Conservation (phyloP, 345 rosid species). For the Murraya koenigii region DNA sequence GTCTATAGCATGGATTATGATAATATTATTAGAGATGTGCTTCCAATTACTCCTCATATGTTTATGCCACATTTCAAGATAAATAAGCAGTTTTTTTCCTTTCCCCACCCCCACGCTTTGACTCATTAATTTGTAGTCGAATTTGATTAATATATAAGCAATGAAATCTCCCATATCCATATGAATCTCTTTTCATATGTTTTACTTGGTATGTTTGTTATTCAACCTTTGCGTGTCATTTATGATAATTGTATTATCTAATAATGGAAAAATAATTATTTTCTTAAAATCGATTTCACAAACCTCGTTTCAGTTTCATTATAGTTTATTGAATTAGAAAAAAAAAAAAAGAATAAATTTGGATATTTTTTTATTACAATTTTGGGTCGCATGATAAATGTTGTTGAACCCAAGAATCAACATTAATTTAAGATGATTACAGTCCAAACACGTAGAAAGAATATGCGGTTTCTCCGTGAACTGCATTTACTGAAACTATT, state of each 20-base stretch:
- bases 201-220: background rate
- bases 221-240: no score
- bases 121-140: background rate
- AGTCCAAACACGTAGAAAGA: no score
- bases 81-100: background rate
- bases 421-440: no score
- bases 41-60: background rate
- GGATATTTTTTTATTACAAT: no score
- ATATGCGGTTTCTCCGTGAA: no score
- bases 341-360: no score
- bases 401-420: no score
- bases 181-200: background rate
- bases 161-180: background rate
- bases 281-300: background rate
- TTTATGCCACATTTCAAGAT: background rate
- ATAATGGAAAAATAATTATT: background rate
- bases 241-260: no score
- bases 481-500: no score
- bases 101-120: background rate
- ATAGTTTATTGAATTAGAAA: no score
- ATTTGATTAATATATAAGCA: background rate
- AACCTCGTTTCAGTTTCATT: background rate
- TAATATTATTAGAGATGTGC: background rate
- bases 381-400: no score
- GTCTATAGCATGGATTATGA: background rate